Conservation (phyloP, 805 yeast genomes). For the Cyberlindnera maclurae region DNA sequence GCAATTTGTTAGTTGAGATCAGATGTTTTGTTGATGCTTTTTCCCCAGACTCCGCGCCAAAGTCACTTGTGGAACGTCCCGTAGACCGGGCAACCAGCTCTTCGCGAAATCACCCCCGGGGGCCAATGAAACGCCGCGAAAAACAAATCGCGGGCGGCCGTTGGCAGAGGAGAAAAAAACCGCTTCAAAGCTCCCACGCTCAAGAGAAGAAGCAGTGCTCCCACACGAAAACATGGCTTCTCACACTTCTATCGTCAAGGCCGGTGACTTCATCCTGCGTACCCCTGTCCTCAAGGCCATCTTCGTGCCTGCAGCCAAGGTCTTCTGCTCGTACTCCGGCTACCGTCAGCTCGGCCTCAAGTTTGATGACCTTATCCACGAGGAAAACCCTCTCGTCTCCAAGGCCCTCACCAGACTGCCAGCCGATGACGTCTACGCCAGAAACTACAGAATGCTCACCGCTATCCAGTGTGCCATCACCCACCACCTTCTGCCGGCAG, state of each 20-base stretch:
- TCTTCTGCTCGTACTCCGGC: constrained; percentile 70
- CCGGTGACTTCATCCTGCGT: constrained; percentile 72
- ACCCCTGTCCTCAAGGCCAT: constrained; percentile 73
- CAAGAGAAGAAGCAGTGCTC: not conserved
- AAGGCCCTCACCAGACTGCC: constrained; percentile 87
- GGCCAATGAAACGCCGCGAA: constrained; percentile 9
- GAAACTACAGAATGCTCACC: constrained; percentile 86
- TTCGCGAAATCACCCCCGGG: not conserved
- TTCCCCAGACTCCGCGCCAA: not conserved
- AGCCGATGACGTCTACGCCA: constrained; percentile 74
- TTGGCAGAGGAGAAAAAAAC: not conserved
- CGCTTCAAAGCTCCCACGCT: not conserved
- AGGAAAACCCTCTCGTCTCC: constrained; percentile 82
- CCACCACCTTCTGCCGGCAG: constrained; percentile 78
- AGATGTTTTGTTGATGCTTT: too few species aligned
- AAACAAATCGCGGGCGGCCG: constrained; percentile 3
- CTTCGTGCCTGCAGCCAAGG: constrained; percentile 72
- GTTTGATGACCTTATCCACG: constrained; percentile 80
- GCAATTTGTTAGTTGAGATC: too few species aligned
- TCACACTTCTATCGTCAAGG: constrained; percentile 62
- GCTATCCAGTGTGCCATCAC: constrained; percentile 85
- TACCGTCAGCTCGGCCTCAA: constrained; percentile 94
- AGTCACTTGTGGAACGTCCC: not conserved
- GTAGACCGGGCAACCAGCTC: not conserved
- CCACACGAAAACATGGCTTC: constrained; percentile 7